A percentile compares a stretch with the other conserved stretches of the same genome.
Evolutionary conservation across 805 yeast genomes (phyloP).

Genomic region (Metschnikowia vanudenii): DNA sequence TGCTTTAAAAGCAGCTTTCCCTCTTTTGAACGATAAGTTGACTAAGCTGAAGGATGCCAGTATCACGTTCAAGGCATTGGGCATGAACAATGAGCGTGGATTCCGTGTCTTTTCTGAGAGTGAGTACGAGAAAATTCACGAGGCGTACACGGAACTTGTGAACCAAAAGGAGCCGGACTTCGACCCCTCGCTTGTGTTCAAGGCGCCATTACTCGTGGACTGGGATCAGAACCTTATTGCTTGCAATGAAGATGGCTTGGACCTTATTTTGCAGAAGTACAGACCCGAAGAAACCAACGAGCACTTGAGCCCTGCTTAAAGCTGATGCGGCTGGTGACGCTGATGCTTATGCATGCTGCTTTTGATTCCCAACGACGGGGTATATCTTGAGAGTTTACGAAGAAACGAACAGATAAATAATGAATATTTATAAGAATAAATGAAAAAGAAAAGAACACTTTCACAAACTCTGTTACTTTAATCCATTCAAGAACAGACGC

Average conservation of each 20-base stretch:
- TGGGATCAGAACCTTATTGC: slow-evolving; percentile 47
- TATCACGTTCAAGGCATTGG: slow-evolving; percentile 25
- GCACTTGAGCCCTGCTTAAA: slow-evolving; percentile 15
- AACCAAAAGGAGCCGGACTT: slow-evolving; percentile 26
- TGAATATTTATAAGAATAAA: neutral
- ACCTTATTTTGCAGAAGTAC: slow-evolving; percentile 32
- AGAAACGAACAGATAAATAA: neutral
- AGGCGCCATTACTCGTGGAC: slow-evolving; percentile 44
- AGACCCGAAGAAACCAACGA: slow-evolving; percentile 7
- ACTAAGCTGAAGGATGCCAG: slow-evolving; percentile 19
- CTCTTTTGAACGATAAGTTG: slow-evolving; percentile 33
- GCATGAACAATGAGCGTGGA: slow-evolving; percentile 22
- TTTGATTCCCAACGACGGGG: too few species aligned
- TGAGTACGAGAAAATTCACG: slow-evolving; percentile 39
- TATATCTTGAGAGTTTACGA: too few species aligned
- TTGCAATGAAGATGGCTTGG: slow-evolving; percentile 33
- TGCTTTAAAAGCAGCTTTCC: slow-evolving; percentile 33
- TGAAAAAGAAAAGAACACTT: neutral
- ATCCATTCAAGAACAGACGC: too few species aligned
- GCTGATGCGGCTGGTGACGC: neutral
- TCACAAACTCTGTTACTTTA: too few species aligned
- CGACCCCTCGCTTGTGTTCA: slow-evolving; percentile 35
- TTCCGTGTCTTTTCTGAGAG: slow-evolving; percentile 35
- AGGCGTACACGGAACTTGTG: slow-evolving; percentile 31
- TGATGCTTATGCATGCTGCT: too few species aligned